These are phyloP conservation scores for Solanum dulcamara DNA, from an alignment of 257 asterid genomes.

Conservation along the genomic window DNA sequence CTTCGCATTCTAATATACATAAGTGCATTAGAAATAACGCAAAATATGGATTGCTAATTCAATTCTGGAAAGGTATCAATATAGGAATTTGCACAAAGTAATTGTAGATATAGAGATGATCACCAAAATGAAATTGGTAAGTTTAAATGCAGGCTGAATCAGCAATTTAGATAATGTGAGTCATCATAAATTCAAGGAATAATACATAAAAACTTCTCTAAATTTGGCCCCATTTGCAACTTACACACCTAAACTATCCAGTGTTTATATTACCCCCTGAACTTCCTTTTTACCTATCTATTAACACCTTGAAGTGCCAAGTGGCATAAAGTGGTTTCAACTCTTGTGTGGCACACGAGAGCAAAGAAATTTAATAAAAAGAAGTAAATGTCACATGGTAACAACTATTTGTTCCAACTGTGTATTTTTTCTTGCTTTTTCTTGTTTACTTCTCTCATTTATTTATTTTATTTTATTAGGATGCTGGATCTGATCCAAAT, in stretches of 20 bases:
- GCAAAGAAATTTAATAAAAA: background rate
- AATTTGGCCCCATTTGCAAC: background rate
- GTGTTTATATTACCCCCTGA: background rate
- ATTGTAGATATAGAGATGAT: background rate
- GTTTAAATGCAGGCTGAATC: background rate
- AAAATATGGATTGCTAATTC: background rate
- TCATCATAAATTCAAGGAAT: background rate
- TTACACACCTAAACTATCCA: background rate
- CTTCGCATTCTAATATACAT: constrained; percentile 20
- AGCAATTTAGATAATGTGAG: background rate
- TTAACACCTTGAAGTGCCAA: background rate
- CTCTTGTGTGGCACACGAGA: background rate
- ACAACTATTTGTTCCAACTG: background rate
- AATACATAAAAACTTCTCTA: background rate
- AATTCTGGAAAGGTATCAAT: background rate
- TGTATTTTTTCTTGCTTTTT: background rate
- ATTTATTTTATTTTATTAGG: background rate
- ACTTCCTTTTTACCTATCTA: background rate
- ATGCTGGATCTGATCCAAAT: background rate
- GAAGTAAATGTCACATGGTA: background rate
- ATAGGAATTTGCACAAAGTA: background rate
- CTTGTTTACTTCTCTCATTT: background rate
- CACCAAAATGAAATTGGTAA: background rate
- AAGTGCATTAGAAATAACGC: background rate
- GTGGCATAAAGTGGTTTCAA: background rate